phyloP scores from a whole-genome alignment of 306 rosid genomes.

The Quercus berberidifolia region DNA sequence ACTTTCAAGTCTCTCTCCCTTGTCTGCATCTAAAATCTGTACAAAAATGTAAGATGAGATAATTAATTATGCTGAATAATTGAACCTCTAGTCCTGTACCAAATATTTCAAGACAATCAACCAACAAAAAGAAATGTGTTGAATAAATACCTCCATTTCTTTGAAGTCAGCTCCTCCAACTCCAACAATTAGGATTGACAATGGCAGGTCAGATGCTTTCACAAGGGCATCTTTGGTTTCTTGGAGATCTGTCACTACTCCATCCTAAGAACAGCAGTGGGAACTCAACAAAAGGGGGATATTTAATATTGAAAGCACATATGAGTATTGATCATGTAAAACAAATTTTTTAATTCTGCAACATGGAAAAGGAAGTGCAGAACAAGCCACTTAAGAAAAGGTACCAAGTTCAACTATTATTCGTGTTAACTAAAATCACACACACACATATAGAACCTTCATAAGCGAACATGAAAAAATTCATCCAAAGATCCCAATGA shows the following conservation, averaged over 20 bases:
- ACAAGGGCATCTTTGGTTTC: slow-evolving; percentile 98
- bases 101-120: not conserved
- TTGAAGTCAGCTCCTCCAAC: slow-evolving; percentile 99
- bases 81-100: not conserved
- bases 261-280: slow-evolving; percentile 57
- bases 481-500: slow-evolving; percentile 1
- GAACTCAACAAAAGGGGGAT: slow-evolving; percentile 6
- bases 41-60: not conserved
- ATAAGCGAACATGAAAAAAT: slow-evolving; percentile 9
- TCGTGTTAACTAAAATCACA: not conserved
- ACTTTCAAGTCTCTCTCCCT: slow-evolving; percentile 91
- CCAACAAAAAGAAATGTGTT: not conserved
- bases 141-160: slow-evolving; percentile 90
- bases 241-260: slow-evolving; percentile 99
- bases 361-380: not conserved
- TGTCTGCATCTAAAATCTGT: slow-evolving; percentile 91
- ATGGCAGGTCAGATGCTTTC: slow-evolving; percentile 91
- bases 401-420: not conserved
- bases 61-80: not conserved
- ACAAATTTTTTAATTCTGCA: not conserved
- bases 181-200: slow-evolving; percentile 95
- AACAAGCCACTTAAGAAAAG: slow-evolving; percentile 9
- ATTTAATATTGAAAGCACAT: not conserved
- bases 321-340: not conserved
- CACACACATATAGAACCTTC: not conserved